Evolutionary conservation across 2,329 filamentous ascomycete genomes (phyloP).

Genomic region (Grosmannia clavigera): DNA sequence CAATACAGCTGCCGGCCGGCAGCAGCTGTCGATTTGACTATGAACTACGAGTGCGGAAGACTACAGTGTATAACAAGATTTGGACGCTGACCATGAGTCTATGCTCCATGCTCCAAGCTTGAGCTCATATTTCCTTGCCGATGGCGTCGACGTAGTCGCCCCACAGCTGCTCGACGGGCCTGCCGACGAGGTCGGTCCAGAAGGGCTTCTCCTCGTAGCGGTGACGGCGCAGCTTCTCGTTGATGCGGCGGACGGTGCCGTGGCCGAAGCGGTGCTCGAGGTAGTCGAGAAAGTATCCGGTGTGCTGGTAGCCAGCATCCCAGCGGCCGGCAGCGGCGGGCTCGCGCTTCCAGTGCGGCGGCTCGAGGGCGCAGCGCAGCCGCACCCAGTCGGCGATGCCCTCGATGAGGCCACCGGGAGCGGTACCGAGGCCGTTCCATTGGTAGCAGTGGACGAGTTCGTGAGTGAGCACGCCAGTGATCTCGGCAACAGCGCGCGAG

Average conservation of each 20-base stretch:
- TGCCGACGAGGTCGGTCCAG: conserved; percentile 57
- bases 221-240: conserved; percentile 51
- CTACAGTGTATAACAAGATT: too few species aligned
- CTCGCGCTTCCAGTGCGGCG: conserved; percentile 70
- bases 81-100: too few species aligned
- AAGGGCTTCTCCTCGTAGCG: conserved; percentile 54
- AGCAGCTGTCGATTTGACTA: neutral
- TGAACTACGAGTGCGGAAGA: neutral
- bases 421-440: conserved; percentile 50
- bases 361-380: conserved; percentile 56
- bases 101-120: neutral
- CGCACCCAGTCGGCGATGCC: conserved; percentile 91
- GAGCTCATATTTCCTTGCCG: conserved; percentile 3
- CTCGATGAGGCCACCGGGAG: conserved; percentile 71
- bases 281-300: conserved; percentile 83
- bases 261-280: conserved; percentile 55
- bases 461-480: conserved; percentile 75
- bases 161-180: conserved; percentile 59
- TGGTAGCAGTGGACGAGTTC: conserved; percentile 96
- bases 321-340: conserved; percentile 41
- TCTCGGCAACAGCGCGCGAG: conserved; percentile 42
- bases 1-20: neutral
- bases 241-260: conserved; percentile 49
- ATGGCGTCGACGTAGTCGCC: conserved; percentile 46
- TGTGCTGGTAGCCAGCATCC: conserved; percentile 84